phyloP scores from a whole-genome alignment of 371 early-diverging fungal species.

The Lichtheimia ornata region DNA sequence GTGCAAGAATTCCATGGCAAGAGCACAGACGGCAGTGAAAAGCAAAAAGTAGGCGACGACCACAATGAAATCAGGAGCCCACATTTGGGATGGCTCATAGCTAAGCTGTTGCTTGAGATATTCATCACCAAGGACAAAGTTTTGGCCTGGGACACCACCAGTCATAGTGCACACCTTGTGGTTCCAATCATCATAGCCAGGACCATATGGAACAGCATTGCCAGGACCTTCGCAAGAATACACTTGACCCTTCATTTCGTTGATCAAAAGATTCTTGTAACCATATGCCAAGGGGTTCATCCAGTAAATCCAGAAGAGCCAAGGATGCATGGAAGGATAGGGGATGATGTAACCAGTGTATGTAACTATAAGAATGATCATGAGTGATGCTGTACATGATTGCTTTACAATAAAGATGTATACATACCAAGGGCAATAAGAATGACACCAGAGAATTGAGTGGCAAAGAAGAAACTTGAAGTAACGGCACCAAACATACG shows the following conservation, averaged over 20 bases:
- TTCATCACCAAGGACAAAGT: constrained; percentile 52
- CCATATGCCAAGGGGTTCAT: not conserved
- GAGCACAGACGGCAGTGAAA: constrained; percentile 35
- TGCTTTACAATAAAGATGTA: not conserved
- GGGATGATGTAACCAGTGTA: constrained; percentile 34
- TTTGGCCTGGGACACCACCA: constrained; percentile 52
- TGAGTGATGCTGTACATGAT: not conserved
- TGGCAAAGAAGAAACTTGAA: constrained; percentile 45
- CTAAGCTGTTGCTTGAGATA: constrained; percentile 42
- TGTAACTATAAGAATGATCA: not conserved
- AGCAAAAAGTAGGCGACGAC: constrained; percentile 41
- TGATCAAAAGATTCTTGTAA: constrained; percentile 54
- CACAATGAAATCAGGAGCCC: constrained; percentile 56
- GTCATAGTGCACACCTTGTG: constrained; percentile 57
- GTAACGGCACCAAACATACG: constrained; percentile 49
- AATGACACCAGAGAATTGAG: constrained; percentile 43
- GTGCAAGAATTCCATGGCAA: constrained; percentile 43
- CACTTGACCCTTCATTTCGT: constrained; percentile 58
- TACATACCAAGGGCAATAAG: constrained; percentile 30
- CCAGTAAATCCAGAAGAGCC: constrained; percentile 53
- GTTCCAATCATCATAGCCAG: constrained; percentile 43
- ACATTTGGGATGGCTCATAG: constrained; percentile 39
- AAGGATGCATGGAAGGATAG: constrained; percentile 45
- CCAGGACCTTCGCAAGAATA: constrained; percentile 43
- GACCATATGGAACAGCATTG: constrained; percentile 42